A percentile compares a stretch with the other conserved stretches of the same genome.
phyloP scores from a whole-genome alignment of 345 rosid species.

The Nephelium lappaceum region DNA sequence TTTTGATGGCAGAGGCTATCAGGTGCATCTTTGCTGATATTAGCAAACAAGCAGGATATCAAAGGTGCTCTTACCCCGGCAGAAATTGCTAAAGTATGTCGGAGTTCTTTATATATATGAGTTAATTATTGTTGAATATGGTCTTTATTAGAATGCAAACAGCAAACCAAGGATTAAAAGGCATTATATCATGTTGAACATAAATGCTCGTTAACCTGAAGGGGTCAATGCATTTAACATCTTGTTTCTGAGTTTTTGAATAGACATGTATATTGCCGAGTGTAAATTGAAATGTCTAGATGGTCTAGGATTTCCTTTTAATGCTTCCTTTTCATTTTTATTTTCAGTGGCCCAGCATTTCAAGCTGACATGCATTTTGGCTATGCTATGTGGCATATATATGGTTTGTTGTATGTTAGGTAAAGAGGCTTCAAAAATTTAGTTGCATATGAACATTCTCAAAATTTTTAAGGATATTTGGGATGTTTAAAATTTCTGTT shows the following conservation, averaged over 20 bases:
- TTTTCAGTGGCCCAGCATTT: background rate
- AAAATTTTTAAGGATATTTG: background rate
- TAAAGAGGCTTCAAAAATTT: background rate
- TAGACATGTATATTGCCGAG: background rate
- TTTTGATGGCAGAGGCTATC: constrained; percentile 68
- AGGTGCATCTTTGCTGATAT: constrained; percentile 83
- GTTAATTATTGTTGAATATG: background rate
- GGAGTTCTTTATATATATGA: background rate
- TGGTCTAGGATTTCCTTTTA: background rate
- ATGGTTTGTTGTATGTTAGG: background rate
- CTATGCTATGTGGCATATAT: background rate
- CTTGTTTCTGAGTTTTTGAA: background rate
- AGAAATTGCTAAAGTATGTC: constrained; percentile 80
- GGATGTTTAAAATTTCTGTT: background rate
- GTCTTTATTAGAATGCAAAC: background rate
- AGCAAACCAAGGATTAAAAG: background rate
- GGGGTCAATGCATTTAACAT: background rate
- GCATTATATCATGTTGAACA: background rate
- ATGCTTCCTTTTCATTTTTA: background rate
- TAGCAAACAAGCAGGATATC: constrained; percentile 93
- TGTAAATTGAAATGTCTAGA: background rate
- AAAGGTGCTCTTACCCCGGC: constrained; percentile 81
- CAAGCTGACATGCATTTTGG: constrained; percentile 1
- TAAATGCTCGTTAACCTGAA: background rate
- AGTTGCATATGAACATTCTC: background rate